A percentile compares a stretch with the other conserved stretches of the same genome.
These are phyloP conservation scores for Leccinum longicurvipes DNA, from an alignment of 768 basidiomycete genomes.

Conservation along the genomic window DNA sequence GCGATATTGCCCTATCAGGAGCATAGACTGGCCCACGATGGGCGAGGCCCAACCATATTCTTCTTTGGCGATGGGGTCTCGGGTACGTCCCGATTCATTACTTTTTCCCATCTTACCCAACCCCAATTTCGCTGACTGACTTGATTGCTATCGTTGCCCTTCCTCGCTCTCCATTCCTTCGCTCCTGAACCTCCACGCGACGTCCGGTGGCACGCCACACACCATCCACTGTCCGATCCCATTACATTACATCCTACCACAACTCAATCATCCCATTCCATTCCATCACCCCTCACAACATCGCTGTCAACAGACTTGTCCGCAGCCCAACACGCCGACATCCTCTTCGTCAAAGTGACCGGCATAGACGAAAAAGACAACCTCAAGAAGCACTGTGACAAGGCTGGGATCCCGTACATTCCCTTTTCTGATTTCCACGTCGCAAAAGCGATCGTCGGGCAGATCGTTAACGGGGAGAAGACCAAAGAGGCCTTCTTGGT, in stretches of 20 bases:
- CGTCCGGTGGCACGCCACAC: background rate
- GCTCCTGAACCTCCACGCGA: background rate
- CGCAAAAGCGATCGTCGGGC: constrained; percentile 57
- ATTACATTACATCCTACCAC: background rate
- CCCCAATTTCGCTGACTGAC: background rate
- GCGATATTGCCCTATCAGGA: constrained; percentile 85
- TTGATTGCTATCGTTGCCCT: background rate
- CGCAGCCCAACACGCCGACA: constrained; percentile 87
- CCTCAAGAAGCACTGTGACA: constrained; percentile 75
- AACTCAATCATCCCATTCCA: background rate
- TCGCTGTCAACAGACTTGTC: constrained; percentile 65
- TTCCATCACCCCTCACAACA: background rate
- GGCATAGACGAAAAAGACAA: constrained; percentile 73
- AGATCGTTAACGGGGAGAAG: constrained; percentile 67
- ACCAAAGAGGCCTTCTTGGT: constrained; percentile 21
- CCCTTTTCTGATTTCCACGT: constrained; percentile 70
- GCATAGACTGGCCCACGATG: constrained; percentile 31
- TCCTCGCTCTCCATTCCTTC: background rate
- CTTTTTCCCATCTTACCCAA: background rate
- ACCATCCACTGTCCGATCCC: background rate
- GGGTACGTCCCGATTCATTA: constrained; percentile 44
- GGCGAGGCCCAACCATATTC: constrained; percentile 66
- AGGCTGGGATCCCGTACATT: constrained; percentile 75
- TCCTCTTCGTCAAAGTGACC: constrained; percentile 91
- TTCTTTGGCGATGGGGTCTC: constrained; percentile 99